Conservation (phyloP, 257 asterid genomes). For the Solanum stenotomum region DNA sequence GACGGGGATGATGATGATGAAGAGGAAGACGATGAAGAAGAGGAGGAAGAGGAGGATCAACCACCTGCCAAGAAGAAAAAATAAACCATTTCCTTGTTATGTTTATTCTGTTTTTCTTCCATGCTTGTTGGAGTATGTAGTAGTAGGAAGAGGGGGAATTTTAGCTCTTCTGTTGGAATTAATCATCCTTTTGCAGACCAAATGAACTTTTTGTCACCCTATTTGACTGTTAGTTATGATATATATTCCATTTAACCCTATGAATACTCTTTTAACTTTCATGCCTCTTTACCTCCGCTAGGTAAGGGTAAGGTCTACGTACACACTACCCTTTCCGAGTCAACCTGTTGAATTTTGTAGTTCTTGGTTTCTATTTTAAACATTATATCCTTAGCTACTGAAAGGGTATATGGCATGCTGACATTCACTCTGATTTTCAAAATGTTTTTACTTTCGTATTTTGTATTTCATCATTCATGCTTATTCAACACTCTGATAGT, state of each 20-base stretch:
- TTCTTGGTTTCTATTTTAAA: neutral
- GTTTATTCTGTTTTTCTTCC: conserved; percentile 16
- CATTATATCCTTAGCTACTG: neutral
- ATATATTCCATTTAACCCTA: neutral
- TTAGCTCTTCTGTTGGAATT: conserved; percentile 34
- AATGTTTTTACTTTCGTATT: neutral
- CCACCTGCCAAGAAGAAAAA: conserved; percentile 90
- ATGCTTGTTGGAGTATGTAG: conserved; percentile 35
- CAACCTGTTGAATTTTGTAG: neutral
- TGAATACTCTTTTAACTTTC: neutral
- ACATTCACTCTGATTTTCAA: too few relatives aligned
- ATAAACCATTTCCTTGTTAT: conserved; percentile 22
- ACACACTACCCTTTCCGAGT: fast-evolving
- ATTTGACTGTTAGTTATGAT: conserved; percentile 21
- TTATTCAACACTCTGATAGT: neutral
- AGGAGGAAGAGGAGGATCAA: conserved; percentile 36
- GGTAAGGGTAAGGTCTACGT: neutral
- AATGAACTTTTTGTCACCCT: conserved; percentile 19
- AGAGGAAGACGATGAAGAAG: neutral
- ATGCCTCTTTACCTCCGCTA: neutral
- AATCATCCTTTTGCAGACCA: conserved; percentile 20
- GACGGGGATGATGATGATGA: neutral
- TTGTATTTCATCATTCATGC: neutral
- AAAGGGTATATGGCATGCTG: too few relatives aligned
- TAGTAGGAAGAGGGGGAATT: conserved; percentile 14